Evolutionary conservation across 768 basidiomycete species (phyloP), one percentile per base, ranked within the genome.

Genomic region (Suillus subalutaceus): DNA sequence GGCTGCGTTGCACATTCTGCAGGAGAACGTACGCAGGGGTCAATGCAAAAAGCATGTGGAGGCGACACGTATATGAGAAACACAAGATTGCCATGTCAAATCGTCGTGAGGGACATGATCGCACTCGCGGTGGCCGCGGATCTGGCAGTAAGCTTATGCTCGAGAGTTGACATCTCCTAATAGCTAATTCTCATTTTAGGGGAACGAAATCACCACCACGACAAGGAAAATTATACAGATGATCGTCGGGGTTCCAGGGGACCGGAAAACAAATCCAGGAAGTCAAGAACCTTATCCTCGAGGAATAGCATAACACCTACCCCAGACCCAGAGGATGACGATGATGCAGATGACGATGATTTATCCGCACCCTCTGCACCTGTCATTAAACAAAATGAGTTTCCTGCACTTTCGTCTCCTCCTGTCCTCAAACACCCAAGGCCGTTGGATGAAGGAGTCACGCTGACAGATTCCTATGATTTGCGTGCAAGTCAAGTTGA

Each of bases 31-130:
- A 94, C 71, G 90, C 92, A 4, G 92, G 92, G 13, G 90, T 92
- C 40, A 94, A 94, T 73, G 93, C 92, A 7, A 93, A 94, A 78
- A 93, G 92, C 73, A 94, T 94, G 92, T 94, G 92, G 92, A 81
- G 92, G 66, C 83, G 92, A 57, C 92, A 94, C 75, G 92, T 94
- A 38, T 93, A 90, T 68, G 93, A 94, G 78, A 93, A 94, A 73
- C 92, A 94, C 75, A 93, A 92, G 77, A 91, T 94, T 72, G 91
- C 92, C 46, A 94, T 94, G 93, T 84, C 91, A 44, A 94, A 94
- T 71, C 84, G 93, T 40, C 87, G 93, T 63, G 93, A 92, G 68
- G 87, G 83, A 60, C 80, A 80, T 59, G 90, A 91, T 59, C 83
- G 86, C 58, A 84, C 83, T 66, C 85, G 91, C 41, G 75, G 71